Base-by-base conservation (phyloP, 495 filamentous ascomycete genomes). In the Xylaria curta region DNA sequence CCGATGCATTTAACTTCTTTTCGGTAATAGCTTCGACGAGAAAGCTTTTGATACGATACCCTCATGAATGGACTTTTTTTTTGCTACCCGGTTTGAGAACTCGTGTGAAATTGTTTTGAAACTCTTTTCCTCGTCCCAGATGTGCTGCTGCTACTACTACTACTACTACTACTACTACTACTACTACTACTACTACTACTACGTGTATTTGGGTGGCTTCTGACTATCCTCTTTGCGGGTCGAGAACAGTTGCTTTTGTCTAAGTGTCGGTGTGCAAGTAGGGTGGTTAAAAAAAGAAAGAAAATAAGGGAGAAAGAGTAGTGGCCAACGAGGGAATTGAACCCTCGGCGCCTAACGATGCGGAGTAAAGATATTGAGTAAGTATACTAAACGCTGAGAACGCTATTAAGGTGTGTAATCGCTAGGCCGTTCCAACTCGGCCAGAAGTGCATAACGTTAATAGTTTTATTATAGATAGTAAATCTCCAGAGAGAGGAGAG, bases 301-400 rank as follows among this genome's bases (percentile, higher is more conserved):
- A 4, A 6, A 5, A 47, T 17, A 51, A 51, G 6, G 1, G 9
- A 21, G n/a, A 49, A 4, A 8, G 7, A 10, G 4, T 4, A 5
- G 13, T 28, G 51, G 21, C 61, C 40, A 64, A 42, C 40, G 6
- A 64, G 10, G 10, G 61, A 64, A 46, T 64, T 4, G 40, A 46
- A 46, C 38, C 61, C 38, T n/a, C 42, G 21, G 40, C 1, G 36
- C 61, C 61, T 64, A 46, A 46, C 61, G 21, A 64, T 64, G 61
- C 36, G 2, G 21, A 64, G 61, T 64, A 64, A 38, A 60, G 56
- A 63, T 28, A 31, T 31, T 31, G 4, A 28, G 53, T 56, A 56
- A 56, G 24, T 31, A 56, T 56, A 17, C 53, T 56, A 31, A 31
- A 56, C 53, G 53, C 53, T 54, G 1, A 28, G 51, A 54, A 54